Percentiles rank a stretch among this genome's conserved stretches.
Evolutionary conservation across 768 basidiomycete genomes (phyloP).

Genomic region (Tulasnella sp.): DNA sequence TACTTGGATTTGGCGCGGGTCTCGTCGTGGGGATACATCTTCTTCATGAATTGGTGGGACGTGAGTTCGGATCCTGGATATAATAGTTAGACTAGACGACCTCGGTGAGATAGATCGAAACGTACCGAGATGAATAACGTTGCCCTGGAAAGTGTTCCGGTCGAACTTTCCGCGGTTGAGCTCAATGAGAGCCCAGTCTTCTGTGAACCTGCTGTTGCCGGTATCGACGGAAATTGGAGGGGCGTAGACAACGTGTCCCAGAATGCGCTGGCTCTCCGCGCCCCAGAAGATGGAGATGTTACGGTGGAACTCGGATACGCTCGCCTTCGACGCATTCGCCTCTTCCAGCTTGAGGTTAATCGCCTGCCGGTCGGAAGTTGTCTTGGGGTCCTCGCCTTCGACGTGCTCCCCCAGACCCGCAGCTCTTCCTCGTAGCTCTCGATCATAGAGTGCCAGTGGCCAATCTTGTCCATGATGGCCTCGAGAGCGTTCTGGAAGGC

Average conservation of each 20-base stretch:
- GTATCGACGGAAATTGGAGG: constrained; percentile 9
- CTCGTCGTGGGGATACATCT: constrained; percentile 23
- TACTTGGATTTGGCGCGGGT: constrained; percentile 22
- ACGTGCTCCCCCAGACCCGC: constrained; percentile 6
- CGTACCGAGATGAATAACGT: constrained; percentile 26
- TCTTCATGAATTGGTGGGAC: constrained; percentile 19
- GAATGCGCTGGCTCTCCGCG: constrained; percentile 20
- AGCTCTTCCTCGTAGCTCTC: constrained; percentile 20
- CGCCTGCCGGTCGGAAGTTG: constrained; percentile 2
- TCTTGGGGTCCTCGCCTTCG: neutral
- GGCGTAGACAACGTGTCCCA: constrained; percentile 22
- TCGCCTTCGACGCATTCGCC: constrained; percentile 16
- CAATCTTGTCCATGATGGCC: constrained; percentile 14
- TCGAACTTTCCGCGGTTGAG: constrained; percentile 23
- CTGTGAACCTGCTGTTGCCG: neutral
- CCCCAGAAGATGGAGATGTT: constrained; percentile 22
- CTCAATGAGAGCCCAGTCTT: constrained; percentile 25
- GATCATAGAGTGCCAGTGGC: neutral
- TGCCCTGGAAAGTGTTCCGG: constrained; percentile 25
- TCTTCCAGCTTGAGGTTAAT: constrained; percentile 13
- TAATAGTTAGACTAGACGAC: constrained; percentile 19
- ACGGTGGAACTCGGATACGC: constrained; percentile 19
- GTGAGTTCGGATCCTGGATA: constrained; percentile 26
- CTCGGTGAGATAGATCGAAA: constrained; percentile 14
- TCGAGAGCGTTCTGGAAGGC: constrained; percentile 16